Evolutionary conservation across 306 rosid species (phyloP), one percentile per base, ranked within the genome.

Genomic region (Argentina anserina): DNA sequence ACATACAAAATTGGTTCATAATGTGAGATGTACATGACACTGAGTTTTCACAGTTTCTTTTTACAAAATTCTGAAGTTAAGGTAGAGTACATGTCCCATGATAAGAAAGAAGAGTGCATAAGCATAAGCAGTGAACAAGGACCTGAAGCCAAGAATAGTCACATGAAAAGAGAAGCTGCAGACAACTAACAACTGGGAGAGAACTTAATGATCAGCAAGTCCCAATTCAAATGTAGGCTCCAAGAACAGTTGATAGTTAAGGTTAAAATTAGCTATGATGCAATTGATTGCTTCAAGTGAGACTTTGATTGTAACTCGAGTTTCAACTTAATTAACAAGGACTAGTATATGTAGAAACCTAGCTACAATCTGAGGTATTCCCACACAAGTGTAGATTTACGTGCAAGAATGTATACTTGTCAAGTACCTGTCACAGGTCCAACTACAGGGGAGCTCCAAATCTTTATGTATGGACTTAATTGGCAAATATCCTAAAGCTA

Each of bases 1-100:
- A 29, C 70, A 45, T 17, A 10, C 40, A 67, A 45, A 14, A 18
- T 29, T 67, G 72, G 73, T 69, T 61, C 47, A 37, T 43, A 34
- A 52, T 0, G 0, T 34, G 21, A 49, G 46, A 34, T 49, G 18
- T 31, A 31, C 10, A 69, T 69, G 40, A 5, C 39, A 33, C 0
- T n/a, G 4, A 50, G 23, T 37, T 52, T 17, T 49, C 13, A 58
- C 58, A 50, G 7, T 10, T n/a, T 50, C 56, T 36, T 0, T 9
- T 36, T 34, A 40, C 11, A 33, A 53, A 34, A 53, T 9, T 29
- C n/a, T n/a, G 45, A 33, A 49, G 62, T 12, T 29, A 11, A n/a
- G 17, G 17, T 45, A 28, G 11, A n/a, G 20, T 65, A 23, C n/a
- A 37, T 23, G 33, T 34, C 60, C 43, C 29, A 33, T 46, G 29